phyloP scores from a whole-genome alignment of 305 asterid genomes.

The Fraxinus sp. region DNA sequence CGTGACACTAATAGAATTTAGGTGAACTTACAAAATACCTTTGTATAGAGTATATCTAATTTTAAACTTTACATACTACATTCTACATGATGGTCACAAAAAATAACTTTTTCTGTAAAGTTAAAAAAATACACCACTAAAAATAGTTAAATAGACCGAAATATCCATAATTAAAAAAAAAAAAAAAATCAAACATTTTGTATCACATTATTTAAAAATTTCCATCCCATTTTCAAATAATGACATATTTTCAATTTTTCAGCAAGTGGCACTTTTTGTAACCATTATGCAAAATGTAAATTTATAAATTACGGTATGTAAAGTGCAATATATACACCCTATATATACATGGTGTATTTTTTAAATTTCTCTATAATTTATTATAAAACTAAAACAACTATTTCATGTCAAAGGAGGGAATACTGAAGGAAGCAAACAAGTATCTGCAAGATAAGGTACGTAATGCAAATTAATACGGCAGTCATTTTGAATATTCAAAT shows the following conservation, averaged over 20 bases:
- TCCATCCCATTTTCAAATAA: too few relatives aligned
- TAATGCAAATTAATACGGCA: background rate
- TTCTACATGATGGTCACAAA: too few relatives aligned
- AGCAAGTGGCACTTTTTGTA: background rate
- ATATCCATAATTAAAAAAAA: too few relatives aligned
- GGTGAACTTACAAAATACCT: background rate
- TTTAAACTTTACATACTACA: background rate
- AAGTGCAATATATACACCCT: too few relatives aligned
- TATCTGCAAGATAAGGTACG: slow-evolving; percentile 77
- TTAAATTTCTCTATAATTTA: background rate
- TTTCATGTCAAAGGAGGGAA: slow-evolving; percentile 54
- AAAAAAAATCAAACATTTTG: too few relatives aligned
- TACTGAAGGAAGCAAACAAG: slow-evolving; percentile 76
- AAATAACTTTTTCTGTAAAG: background rate
- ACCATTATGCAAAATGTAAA: background rate
- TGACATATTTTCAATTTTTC: background rate
- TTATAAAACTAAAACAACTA: background rate
- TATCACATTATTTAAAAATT: too few relatives aligned
- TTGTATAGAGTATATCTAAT: background rate
- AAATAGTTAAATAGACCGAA: background rate
- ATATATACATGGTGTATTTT: background rate
- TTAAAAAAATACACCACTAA: background rate
- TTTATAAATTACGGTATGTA: too few relatives aligned
- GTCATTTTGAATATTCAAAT: background rate
- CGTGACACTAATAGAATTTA: too few relatives aligned